These are phyloP conservation scores for Colletotrichum lupini DNA, from an alignment of 2,329 filamentous ascomycete species.

Conservation along the genomic window DNA sequence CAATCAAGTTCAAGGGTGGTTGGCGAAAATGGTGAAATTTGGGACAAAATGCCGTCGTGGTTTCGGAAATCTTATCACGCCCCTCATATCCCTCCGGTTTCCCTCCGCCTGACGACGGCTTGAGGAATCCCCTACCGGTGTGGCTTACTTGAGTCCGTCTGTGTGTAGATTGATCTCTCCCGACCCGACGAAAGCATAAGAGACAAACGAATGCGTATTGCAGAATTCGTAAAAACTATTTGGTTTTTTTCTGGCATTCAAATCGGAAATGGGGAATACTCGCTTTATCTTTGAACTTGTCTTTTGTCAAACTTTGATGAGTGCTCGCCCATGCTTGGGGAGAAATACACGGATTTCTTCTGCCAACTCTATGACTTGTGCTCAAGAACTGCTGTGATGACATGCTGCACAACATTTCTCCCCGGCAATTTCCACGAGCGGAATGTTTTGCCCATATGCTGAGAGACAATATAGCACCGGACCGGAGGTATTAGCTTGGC, in stretches of 20 bases:
- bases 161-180: constrained; percentile 3
- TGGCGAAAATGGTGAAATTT: constrained; percentile 35
- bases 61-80: neutral
- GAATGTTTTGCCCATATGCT: too few relatives aligned
- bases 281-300: constrained; percentile 12
- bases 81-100: constrained; percentile 1
- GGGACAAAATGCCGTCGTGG: constrained; percentile 25
- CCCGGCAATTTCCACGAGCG: too few relatives aligned
- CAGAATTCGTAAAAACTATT: constrained; percentile 32
- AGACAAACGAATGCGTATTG: constrained; percentile 34
- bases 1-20: constrained; percentile 28
- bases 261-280: constrained; percentile 30
- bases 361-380: neutral
- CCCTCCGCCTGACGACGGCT: constrained; percentile 8
- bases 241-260: constrained; percentile 32
- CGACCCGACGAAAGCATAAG: constrained; percentile 21
- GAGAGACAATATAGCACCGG: too few relatives aligned
- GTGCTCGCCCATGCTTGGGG: neutral
- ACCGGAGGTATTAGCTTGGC: too few relatives aligned
- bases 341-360: constrained; percentile 20
- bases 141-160: neutral
- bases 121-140: neutral
- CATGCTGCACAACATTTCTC: neutral
- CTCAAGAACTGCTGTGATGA: neutral
- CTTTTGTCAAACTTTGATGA: constrained; percentile 16